phyloP scores from a whole-genome alignment of 2,329 filamentous ascomycete genomes.

The Paecilomyces fulvus region DNA sequence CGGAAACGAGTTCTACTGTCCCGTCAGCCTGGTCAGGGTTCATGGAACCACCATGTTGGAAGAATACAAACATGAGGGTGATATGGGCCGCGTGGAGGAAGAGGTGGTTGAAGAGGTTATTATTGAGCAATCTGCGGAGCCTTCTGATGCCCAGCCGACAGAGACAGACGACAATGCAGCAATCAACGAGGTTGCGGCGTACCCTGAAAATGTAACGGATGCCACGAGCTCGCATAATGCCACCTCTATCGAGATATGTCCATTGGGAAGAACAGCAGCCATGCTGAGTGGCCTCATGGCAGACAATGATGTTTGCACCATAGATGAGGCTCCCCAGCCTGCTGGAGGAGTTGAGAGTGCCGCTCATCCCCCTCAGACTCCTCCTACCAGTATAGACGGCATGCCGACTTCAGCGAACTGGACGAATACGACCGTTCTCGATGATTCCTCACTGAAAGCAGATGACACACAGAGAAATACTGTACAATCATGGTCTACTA shows the following conservation, averaged over 20 bases:
- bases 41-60: constrained; percentile 93
- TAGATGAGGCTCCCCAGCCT: constrained; percentile 9
- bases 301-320: constrained; percentile 9
- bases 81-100: constrained; percentile 49
- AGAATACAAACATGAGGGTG: constrained; percentile 81
- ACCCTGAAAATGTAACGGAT: not conserved
- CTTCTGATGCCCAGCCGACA: constrained; percentile 10
- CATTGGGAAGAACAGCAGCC: constrained; percentile 7
- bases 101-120: constrained; percentile 52
- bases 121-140: constrained; percentile 13
- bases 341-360: constrained; percentile 9
- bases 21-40: constrained; percentile 78
- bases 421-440: not conserved
- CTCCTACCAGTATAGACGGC: constrained; percentile 2
- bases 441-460: constrained; percentile 6
- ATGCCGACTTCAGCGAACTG: constrained; percentile 1
- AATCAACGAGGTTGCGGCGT: not conserved
- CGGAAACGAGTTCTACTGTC: constrained; percentile 94
- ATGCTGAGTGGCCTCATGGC: constrained; percentile 4
- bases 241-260: constrained; percentile 8
- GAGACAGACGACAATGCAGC: constrained; percentile 23
- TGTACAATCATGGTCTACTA: constrained; percentile 8
- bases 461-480: constrained; percentile 13
- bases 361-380: constrained; percentile 9
- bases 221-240: not conserved